These are phyloP conservation scores for Taphrina pruni DNA, from an alignment of 1,139 yeast species.

Conservation along the genomic window DNA sequence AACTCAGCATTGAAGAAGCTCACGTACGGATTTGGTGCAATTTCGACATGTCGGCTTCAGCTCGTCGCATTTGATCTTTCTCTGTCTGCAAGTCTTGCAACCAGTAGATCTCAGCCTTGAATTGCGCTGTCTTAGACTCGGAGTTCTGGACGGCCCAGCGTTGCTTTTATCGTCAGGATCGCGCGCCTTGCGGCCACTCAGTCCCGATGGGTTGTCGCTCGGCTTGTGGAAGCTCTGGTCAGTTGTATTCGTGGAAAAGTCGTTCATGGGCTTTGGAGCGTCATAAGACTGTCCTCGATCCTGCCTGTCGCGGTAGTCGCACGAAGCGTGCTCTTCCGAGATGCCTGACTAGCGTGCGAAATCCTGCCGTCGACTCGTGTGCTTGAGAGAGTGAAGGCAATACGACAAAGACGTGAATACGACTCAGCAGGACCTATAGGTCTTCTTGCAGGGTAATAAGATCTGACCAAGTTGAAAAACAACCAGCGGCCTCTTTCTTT, in stretches of 20 bases:
- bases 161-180: neutral
- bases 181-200: neutral
- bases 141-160: neutral
- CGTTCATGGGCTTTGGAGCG: constrained; percentile 10
- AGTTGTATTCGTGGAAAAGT: neutral
- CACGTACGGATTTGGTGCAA: constrained; percentile 41
- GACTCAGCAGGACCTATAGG: too few relatives aligned
- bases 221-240: neutral
- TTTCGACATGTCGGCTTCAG: constrained; percentile 46
- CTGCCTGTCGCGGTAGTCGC: neutral
- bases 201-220: neutral
- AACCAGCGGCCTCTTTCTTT: neutral
- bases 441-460: too few relatives aligned
- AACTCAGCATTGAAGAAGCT: too few relatives aligned
- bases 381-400: neutral
- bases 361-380: too few relatives aligned
- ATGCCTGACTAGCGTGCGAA: too few relatives aligned
- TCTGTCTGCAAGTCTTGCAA: constrained; percentile 46
- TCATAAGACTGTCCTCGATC: neutral
- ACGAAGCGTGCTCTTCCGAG: neutral
- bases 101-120: constrained; percentile 44
- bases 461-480: neutral
- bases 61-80: constrained; percentile 48
- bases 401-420: neutral
- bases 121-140: constrained; percentile 9